Evolutionary conservation across 2,329 filamentous ascomycete species (phyloP).

Genomic region (Arachnopeziza araneosa): DNA sequence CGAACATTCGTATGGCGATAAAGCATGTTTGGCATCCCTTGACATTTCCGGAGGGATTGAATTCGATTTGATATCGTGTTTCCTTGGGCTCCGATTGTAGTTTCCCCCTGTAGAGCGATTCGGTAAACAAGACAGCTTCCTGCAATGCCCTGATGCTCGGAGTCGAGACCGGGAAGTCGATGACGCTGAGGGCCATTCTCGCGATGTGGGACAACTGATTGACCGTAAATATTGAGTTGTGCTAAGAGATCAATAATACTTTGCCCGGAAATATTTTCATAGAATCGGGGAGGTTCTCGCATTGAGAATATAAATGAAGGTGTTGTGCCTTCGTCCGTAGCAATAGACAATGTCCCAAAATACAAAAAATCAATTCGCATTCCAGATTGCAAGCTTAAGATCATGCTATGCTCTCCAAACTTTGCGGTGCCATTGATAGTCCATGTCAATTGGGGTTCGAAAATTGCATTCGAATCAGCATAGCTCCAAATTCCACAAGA

Average conservation of each 20-base stretch:
- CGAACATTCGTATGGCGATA: conserved; percentile 9
- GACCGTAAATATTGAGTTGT: conserved; percentile 2
- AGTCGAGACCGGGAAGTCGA: conserved; percentile 34
- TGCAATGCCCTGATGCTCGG: conserved; percentile 33
- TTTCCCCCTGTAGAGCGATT: conserved; percentile 30
- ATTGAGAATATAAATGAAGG: conserved; percentile 46
- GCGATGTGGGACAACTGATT: conserved; percentile 2
- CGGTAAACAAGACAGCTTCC: conserved; percentile 48
- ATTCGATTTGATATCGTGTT: conserved; percentile 19
- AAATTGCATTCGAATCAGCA: conserved; percentile 32
- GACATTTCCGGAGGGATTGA: conserved; percentile 23
- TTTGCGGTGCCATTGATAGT: conserved; percentile 33
- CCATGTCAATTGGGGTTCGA: conserved; percentile 38
- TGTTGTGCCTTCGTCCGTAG: conserved; percentile 36
- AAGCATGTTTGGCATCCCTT: conserved; percentile 30
- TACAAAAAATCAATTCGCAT: conserved; percentile 44
- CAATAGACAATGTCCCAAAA: conserved; percentile 27
- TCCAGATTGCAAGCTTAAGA: conserved; percentile 32
- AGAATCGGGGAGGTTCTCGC: conserved; percentile 45
- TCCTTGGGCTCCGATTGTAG: neutral
- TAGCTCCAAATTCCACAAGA: conserved; percentile 42
- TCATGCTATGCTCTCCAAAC: conserved; percentile 35
- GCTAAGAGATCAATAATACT: conserved; percentile 10
- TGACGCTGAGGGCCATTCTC: conserved; percentile 7
- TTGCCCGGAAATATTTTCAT: conserved; percentile 23